Percentiles rank a stretch among this genome's conserved stretches.
These are phyloP conservation scores for Eruca vesicaria DNA, from an alignment of 441 rosid genomes.

Conservation along the genomic window DNA sequence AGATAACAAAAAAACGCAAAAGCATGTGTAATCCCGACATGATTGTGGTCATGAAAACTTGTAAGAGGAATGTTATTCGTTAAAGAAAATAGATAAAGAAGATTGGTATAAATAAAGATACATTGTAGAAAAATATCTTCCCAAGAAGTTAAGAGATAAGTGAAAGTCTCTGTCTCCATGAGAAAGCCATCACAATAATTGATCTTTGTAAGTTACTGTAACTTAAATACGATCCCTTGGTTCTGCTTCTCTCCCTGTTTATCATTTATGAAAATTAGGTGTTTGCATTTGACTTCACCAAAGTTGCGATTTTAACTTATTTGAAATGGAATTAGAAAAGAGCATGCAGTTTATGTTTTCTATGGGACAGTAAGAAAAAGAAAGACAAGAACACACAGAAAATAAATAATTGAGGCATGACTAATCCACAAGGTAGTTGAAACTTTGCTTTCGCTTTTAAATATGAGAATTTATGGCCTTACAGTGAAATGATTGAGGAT, in stretches of 20 bases:
- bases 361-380: background rate
- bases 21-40: background rate
- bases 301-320: background rate
- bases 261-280: background rate
- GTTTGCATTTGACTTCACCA: background rate
- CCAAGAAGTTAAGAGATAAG: background rate
- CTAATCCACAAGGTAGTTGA: background rate
- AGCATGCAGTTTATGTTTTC: background rate
- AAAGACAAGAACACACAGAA: background rate
- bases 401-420: background rate
- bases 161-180: background rate
- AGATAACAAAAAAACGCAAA: background rate
- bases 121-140: background rate
- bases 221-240: background rate
- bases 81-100: background rate
- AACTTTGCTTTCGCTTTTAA: background rate
- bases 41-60: background rate
- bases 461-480: slow-evolving; percentile 44
- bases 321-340: background rate
- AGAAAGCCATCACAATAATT: background rate
- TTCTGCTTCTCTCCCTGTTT: background rate
- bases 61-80: background rate
- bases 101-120: background rate
- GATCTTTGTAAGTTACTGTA: background rate
- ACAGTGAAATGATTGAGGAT: background rate